Evolutionary conservation across 345 rosid genomes (phyloP), one percentile per base, ranked within the genome.

Genomic region (Euphorbia tirucalli): DNA sequence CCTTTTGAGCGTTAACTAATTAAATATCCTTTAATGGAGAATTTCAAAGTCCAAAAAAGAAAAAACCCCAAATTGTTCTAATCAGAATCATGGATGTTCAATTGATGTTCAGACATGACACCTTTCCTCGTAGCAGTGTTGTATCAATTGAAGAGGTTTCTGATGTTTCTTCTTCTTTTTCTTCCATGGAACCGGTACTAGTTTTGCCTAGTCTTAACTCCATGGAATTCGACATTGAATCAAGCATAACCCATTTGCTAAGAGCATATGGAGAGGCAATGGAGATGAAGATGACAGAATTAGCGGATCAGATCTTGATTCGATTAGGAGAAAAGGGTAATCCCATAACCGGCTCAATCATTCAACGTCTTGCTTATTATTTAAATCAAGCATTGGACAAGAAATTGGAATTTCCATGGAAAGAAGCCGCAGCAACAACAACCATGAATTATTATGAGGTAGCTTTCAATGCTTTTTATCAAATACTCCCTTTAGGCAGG

Each of bases 191-290:
- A 1, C 18, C 46, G 13, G 13, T 58, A 24, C 41, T 71, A 57
- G 46, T 82, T 60, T 57, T 79, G 66, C 82, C 74, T 8, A n/a
- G 52, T 15, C 11, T 16, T 25, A 71, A 37, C 35, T 49, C 32
- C 10, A 70, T 71, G 71, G 82, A 76, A 61, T 11, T 78, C n/a
- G 81, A 83, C 71, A 62, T 39, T 8, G 74, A 74, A 7, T 28
- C 75, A 73, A 75, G 72, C 69, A 73, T 80, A 27, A 30, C 71
- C 19, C 82, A 79, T 70, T 73, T 83, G 58, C 74, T 83, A 59
- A 68, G 78, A 77, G 84, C 87, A 32, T 85, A 72, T 55, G 83
- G 83, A 72, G 88, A 84, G 67, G 88, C 85, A 56, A 77, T 25
- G 11, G 84, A 79, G 71, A 77, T n/a, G 43, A 61, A 74, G 43